phyloP scores from a whole-genome alignment of 129 eudicot species.

The Logfia minima region DNA sequence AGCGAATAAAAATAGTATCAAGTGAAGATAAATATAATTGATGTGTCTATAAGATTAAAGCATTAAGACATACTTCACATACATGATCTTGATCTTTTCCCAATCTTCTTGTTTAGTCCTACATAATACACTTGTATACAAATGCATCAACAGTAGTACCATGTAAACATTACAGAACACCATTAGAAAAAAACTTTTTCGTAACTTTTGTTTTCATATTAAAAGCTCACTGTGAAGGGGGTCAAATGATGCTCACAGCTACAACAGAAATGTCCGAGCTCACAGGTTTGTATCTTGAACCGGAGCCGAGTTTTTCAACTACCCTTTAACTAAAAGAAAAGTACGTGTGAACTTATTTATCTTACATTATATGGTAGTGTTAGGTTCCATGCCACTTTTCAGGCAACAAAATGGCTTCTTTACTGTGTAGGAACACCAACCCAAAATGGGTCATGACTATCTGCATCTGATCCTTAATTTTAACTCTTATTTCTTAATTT shows the following conservation, averaged over 20 bases:
- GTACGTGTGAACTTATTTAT: slow-evolving; percentile 21
- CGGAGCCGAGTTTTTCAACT: slow-evolving; percentile 29
- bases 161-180: slow-evolving; percentile 1
- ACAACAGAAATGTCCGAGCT: slow-evolving; percentile 26
- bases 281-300: slow-evolving; percentile 39
- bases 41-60: not conserved
- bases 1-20: not conserved
- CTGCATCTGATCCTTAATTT: slow-evolving; percentile 8
- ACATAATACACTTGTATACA: slow-evolving; percentile 11
- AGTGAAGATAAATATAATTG: not conserved
- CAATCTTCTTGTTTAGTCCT: slow-evolving; percentile 10
- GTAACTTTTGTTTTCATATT: slow-evolving; percentile 15
- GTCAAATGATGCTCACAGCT: slow-evolving; percentile 35
- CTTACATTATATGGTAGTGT: slow-evolving; percentile 31
- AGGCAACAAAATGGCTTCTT: slow-evolving; percentile 16
- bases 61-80: not conserved
- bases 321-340: slow-evolving; percentile 13
- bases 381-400: slow-evolving; percentile 32
- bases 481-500: slow-evolving; percentile 13
- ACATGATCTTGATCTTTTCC: not conserved
- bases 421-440: slow-evolving; percentile 26
- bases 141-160: slow-evolving; percentile 8
- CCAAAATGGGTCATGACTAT: slow-evolving; percentile 11
- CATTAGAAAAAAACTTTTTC: not conserved
- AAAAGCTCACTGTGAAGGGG: slow-evolving; percentile 25